A percentile compares a stretch with the other conserved stretches of the same genome.
Conservation (phyloP, 176 grass and related monocot species). For the Thalia dealbata region DNA sequence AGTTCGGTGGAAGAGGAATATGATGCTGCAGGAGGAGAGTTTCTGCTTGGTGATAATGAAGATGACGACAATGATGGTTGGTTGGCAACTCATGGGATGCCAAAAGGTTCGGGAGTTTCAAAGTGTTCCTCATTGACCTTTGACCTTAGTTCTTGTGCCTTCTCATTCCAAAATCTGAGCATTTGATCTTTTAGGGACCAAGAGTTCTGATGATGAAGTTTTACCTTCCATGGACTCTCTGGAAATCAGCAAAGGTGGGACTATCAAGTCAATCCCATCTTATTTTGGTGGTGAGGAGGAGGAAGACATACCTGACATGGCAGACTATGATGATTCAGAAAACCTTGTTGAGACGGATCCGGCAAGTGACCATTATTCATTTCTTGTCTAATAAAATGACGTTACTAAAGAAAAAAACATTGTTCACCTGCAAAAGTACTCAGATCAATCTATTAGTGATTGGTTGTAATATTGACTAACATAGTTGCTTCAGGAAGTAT, state of each 20-base stretch:
- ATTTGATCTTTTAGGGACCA: conserved; percentile 35
- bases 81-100: conserved; percentile 85
- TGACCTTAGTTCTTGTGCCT: neutral
- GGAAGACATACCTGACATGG: conserved; percentile 98
- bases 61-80: conserved; percentile 63
- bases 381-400: neutral
- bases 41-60: conserved; percentile 49
- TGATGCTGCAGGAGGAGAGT: conserved; percentile 58
- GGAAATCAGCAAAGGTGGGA: conserved; percentile 53
- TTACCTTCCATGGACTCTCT: conserved; percentile 80
- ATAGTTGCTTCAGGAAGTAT: neutral
- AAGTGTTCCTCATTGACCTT: neutral
- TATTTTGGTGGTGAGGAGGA: conserved; percentile 76
- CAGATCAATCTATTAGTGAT: too few relatives aligned
- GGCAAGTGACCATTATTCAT: conserved; percentile 26
- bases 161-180: neutral
- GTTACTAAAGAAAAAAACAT: too few relatives aligned
- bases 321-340: conserved; percentile 49
- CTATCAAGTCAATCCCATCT: conserved; percentile 57
- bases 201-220: conserved; percentile 54
- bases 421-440: neutral
- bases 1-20: conserved; percentile 80
- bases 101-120: conserved; percentile 41
- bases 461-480: neutral
- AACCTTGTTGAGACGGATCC: conserved; percentile 43